phyloP scores from a whole-genome alignment of 805 yeast species.

The Candida palmyrensis region DNA sequence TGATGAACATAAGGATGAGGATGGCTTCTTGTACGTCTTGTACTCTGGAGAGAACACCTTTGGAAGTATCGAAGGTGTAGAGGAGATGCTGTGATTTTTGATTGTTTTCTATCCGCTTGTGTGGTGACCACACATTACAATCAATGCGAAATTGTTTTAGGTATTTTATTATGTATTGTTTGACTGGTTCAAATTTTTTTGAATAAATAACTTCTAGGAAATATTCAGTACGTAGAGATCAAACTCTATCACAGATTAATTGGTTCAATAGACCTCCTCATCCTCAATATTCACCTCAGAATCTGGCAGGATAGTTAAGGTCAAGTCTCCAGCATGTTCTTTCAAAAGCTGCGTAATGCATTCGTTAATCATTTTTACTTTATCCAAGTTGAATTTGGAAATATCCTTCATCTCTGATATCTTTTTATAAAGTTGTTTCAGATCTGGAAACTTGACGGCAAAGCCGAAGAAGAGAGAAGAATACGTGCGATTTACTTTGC shows the following conservation, averaged over 20 bases:
- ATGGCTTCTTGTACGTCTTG: constrained; percentile 92
- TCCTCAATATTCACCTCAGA: background rate
- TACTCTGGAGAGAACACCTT: constrained; percentile 98
- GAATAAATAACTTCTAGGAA: background rate
- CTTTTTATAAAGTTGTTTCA: background rate
- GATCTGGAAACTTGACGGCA: constrained; percentile 1
- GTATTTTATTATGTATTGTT: constrained; percentile 1
- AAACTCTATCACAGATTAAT: no score
- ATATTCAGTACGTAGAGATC: no score
- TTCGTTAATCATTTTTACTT: background rate
- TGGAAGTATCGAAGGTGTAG: constrained; percentile 25
- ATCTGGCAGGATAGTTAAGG: constrained; percentile 1
- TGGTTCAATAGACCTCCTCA: no score
- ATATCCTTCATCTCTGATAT: background rate
- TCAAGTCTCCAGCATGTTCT: background rate
- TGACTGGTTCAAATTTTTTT: constrained; percentile 4
- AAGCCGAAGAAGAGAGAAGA: constrained; percentile 2
- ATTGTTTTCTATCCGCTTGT: no score
- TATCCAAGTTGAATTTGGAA: background rate
- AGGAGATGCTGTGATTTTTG: no score
- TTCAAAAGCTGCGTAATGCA: background rate
- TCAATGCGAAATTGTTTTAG: background rate
- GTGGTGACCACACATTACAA: no score
- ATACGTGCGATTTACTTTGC: background rate
- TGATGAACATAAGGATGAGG: constrained; percentile 96